Conservation (phyloP, 768 basidiomycete genomes). For the Paxillus ammoniavirescens region DNA sequence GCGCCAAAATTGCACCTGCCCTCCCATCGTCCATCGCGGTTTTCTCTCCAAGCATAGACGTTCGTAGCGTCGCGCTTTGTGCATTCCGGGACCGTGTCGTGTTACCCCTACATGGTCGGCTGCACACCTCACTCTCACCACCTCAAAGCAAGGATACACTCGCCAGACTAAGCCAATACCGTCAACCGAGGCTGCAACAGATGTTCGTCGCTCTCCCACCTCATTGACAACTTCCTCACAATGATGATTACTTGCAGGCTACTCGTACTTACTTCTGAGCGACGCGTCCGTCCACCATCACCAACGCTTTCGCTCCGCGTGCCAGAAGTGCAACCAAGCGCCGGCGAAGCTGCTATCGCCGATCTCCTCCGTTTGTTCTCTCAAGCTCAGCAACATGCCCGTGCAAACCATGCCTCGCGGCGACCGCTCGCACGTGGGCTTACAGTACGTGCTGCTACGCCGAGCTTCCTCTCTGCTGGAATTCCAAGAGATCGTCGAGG, state of each 20-base stretch:
- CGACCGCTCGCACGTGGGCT: conserved; percentile 27
- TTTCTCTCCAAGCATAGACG: conserved; percentile 64
- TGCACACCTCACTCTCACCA: conserved; percentile 55
- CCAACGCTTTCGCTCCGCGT: conserved; percentile 57
- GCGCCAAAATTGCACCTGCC: conserved; percentile 38
- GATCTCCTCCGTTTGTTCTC: conserved; percentile 67
- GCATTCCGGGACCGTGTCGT: conserved; percentile 82
- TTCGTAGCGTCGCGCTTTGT: conserved; percentile 74
- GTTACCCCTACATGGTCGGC: conserved; percentile 55
- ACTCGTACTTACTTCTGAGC: conserved; percentile 72
- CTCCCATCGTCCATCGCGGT: conserved; percentile 17
- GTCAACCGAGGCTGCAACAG: conserved; percentile 74
- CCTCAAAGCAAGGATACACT: conserved; percentile 55
- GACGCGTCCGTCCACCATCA: conserved; percentile 52
- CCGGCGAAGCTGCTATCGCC: conserved; percentile 65
- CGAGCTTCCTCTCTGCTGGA: conserved; percentile 71
- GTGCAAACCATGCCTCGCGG: conserved; percentile 27
- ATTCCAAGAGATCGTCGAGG: conserved; percentile 78
- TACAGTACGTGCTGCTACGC: conserved; percentile 35
- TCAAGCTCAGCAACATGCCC: conserved; percentile 44
- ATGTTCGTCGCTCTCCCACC: conserved; percentile 49
- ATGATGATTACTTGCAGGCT: conserved; percentile 43
- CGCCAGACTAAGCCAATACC: conserved; percentile 52
- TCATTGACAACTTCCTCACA: background rate
- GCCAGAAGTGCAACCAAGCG: conserved; percentile 51